Evolutionary conservation across 805 yeast genomes (phyloP), one percentile per base, ranked within the genome.

Genomic region (Kuraishia molischiana): DNA sequence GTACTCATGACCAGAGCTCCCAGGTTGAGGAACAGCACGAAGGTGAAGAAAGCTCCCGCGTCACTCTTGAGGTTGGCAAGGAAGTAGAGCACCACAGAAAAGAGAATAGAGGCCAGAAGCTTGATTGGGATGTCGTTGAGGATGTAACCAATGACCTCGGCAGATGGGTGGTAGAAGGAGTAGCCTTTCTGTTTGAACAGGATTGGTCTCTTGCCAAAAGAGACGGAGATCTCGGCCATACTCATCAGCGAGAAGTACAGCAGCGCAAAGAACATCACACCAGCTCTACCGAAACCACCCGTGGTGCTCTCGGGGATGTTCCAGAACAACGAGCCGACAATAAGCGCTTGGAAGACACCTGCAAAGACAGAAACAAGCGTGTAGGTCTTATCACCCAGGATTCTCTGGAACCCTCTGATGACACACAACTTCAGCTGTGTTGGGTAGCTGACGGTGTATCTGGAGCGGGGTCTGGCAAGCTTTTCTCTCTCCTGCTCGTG

Each of bases 81-180:
- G 58, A 81, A 83, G 54, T 75, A 79, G 20, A 70, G 49, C 20
- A 73, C 59, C 32, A 77, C 44, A 32, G 67, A 51, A 54, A 77
- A 78, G 19, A 54, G 47, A 19, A 72, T 49, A 21, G 66, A 50
- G 29, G 69, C 63, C 24, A 66, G 44, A 21, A 72, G 42, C 56
- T 81, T 81, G 38, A 74, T 64, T 3, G 90, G 89, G 41, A 83
- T 54, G 36, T 75, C 79, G 3, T 84, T 68, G 3, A 79, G 41
- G 34, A 77, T 62, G 4, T 75, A 62, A 0, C 85, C 79, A 4
- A 83, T 46, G 1, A 85, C 82, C 50, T 82, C 90, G 3, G 85
- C 77, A 13, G 85, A 69, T 3, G 89, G 87, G 41, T 77, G 76
- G 53, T 80, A 84, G 41, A 83, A 67, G 0, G 85, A 77, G 47